phyloP scores from a whole-genome alignment of 2,329 filamentous ascomycete genomes.

The Didymellaceae sp. region DNA sequence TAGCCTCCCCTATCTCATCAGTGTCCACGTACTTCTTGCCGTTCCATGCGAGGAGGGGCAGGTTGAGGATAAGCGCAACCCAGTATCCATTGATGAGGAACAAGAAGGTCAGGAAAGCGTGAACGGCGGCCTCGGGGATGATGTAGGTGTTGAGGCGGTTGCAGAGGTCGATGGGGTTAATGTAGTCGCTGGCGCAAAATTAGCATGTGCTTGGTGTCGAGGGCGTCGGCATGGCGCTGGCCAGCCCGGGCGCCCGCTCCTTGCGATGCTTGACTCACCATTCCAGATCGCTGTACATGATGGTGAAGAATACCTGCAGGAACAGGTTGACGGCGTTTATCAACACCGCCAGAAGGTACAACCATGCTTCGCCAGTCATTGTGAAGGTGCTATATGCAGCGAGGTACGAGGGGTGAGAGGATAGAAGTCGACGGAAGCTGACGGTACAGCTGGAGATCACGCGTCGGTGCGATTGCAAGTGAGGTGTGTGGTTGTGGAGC shows the following conservation, averaged over 20 bases:
- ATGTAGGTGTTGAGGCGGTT: constrained; percentile 99
- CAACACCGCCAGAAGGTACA: constrained; percentile 96
- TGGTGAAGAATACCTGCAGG: constrained; percentile 99
- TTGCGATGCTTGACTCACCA: constrained; percentile 71
- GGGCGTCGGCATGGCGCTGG: background rate
- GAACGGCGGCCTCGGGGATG: constrained; percentile 95
- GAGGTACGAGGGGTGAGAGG: constrained; percentile 24
- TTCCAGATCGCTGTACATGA: constrained; percentile 99
- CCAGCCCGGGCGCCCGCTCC: background rate
- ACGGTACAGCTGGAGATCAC: constrained; percentile 18
- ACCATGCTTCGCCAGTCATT: constrained; percentile 98
- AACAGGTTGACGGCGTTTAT: constrained; percentile 99
- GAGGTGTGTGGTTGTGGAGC: constrained; percentile 24
- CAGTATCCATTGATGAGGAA: constrained; percentile 99
- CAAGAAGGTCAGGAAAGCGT: constrained; percentile 91
- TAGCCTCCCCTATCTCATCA: background rate
- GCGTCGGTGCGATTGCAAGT: constrained; percentile 22
- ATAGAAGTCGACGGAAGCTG: constrained; percentile 18
- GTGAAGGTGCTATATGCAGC: constrained; percentile 48
- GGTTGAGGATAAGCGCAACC: constrained; percentile 88
- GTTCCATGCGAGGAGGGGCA: constrained; percentile 92
- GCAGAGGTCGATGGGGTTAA: constrained; percentile 99
- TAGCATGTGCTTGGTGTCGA: constrained; percentile 31
- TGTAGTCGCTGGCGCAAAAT: constrained; percentile 80
- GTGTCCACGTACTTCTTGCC: constrained; percentile 83